Percentiles rank a stretch among this genome's conserved stretches.
These are phyloP conservation scores for Prunus yedoensis DNA, from an alignment of 331 rosid genomes.

Conservation along the genomic window DNA sequence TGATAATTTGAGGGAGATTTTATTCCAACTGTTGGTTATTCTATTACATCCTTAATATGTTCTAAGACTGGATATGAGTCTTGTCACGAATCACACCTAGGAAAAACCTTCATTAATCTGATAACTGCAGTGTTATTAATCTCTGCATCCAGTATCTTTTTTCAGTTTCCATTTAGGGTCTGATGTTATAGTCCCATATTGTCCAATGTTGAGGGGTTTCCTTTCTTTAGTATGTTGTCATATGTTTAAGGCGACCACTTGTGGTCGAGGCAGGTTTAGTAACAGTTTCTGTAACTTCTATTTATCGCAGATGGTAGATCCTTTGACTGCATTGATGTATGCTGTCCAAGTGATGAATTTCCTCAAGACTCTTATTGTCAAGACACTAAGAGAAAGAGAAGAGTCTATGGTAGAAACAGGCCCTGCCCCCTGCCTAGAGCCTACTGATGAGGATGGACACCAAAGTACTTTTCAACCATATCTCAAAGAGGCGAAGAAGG, in stretches of 20 bases:
- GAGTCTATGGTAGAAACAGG: conserved; percentile 64
- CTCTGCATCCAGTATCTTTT: neutral
- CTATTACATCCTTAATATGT: neutral
- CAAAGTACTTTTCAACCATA: conserved; percentile 50
- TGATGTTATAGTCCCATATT: neutral
- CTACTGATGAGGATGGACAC: conserved; percentile 69
- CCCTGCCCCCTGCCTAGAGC: conserved; percentile 48
- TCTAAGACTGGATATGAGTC: neutral
- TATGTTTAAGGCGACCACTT: conserved; percentile 4
- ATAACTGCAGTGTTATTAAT: neutral
- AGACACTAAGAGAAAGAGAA: conserved; percentile 73
- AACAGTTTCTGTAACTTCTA: conserved; percentile 12
- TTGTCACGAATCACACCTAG: neutral
- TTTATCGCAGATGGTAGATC: conserved; percentile 77
- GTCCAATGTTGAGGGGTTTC: neutral
- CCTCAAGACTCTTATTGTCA: conserved; percentile 78
- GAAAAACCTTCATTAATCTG: neutral
- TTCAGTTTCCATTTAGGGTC: neutral
- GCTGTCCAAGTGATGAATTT: conserved; percentile 99
- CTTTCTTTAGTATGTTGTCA: neutral
- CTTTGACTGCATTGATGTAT: conserved; percentile 97
- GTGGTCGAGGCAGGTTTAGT: conserved; percentile 15
- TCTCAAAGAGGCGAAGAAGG: conserved; percentile 42
- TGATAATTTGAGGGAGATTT: neutral
- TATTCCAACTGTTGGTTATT: neutral